These are phyloP conservation scores for Penicillium roqueforti DNA, from an alignment of 495 filamentous ascomycete species.

Conservation along the genomic window DNA sequence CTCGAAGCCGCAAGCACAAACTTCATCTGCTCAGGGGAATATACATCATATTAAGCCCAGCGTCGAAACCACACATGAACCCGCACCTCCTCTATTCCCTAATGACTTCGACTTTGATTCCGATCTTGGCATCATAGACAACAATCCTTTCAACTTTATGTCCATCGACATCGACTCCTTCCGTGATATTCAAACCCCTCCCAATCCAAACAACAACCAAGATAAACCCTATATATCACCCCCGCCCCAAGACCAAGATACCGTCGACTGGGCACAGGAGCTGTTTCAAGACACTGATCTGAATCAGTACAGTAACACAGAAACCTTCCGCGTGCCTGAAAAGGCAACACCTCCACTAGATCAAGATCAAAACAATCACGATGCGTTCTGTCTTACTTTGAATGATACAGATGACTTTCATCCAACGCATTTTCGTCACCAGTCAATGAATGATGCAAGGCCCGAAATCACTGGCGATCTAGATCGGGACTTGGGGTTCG, in stretches of 20 bases:
- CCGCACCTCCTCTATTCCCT: constrained; percentile 18
- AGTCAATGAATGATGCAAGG: constrained; percentile 11
- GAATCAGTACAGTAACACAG: background rate
- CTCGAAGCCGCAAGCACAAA: background rate
- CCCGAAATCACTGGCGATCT: constrained; percentile 41
- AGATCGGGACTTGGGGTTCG: constrained; percentile 39
- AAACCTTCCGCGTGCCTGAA: background rate
- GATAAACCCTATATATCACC: constrained; percentile 11
- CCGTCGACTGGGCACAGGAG: constrained; percentile 36
- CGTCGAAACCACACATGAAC: constrained; percentile 10
- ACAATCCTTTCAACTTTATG: constrained; percentile 23
- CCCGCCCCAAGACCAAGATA: constrained; percentile 16
- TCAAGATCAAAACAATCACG: constrained; percentile 15
- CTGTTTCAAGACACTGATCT: constrained; percentile 28
- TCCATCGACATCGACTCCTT: constrained; percentile 29
- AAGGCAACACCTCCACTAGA: background rate
- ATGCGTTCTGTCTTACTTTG: constrained; percentile 29
- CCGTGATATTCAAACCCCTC: constrained; percentile 13
- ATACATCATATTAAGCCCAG: constrained; percentile 1
- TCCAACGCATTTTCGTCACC: background rate
- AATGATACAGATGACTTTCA: constrained; percentile 8
- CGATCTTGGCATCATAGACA: constrained; percentile 8
- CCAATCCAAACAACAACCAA: background rate
- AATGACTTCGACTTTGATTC: constrained; percentile 30
- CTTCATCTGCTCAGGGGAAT: constrained; percentile 4